Evolutionary conservation across 257 asterid species (phyloP).

Genomic region (Cruciata laevipes): DNA sequence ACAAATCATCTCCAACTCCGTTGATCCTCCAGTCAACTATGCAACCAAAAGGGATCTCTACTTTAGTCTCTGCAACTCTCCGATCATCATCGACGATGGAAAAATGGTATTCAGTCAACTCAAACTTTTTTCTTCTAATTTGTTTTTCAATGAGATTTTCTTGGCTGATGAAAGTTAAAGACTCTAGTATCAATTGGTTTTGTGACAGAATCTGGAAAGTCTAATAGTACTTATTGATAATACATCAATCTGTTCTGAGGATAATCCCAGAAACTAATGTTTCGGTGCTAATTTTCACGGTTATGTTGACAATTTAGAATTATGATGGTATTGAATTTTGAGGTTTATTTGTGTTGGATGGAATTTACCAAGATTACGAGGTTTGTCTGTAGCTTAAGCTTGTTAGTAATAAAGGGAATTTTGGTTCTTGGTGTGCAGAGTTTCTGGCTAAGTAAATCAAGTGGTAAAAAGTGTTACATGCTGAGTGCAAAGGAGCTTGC

Average conservation of each 20-base stretch:
- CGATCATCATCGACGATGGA: background rate
- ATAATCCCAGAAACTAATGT: too few species aligned
- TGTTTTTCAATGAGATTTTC: background rate
- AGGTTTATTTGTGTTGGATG: too few species aligned
- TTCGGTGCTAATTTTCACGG: too few species aligned
- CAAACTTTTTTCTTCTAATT: background rate
- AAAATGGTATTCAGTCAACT: background rate
- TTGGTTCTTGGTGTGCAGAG: conserved; percentile 22
- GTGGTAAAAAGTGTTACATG: conserved; percentile 36
- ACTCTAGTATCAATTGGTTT: background rate
- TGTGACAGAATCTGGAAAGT: background rate
- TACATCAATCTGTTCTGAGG: too few species aligned
- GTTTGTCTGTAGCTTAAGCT: background rate
- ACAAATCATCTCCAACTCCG: background rate
- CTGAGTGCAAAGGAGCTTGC: conserved; percentile 34
- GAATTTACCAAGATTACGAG: too few species aligned
- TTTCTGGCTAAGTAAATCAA: conserved; percentile 20
- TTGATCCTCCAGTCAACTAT: background rate
- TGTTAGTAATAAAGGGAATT: background rate
- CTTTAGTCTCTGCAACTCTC: background rate
- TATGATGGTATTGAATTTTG: too few species aligned
- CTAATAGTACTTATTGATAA: too few species aligned
- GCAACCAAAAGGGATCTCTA: background rate
- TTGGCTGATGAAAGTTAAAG: too few species aligned
- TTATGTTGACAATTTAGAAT: background rate